Evolutionary conservation across 2,329 filamentous ascomycete genomes (phyloP).

Genomic region (Monosporascus cannonballus): DNA sequence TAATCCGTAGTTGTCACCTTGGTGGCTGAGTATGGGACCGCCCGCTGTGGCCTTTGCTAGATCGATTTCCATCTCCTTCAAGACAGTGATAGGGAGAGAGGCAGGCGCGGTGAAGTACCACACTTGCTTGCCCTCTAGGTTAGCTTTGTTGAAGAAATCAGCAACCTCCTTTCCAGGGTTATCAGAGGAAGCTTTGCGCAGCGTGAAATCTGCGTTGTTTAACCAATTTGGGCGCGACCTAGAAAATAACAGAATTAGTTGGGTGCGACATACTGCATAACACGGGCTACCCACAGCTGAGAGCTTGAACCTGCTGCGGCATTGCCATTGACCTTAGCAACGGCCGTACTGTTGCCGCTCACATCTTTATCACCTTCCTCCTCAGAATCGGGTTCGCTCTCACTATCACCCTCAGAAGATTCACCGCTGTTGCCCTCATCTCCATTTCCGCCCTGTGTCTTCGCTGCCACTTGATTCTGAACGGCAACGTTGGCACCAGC

Average conservation of each 20-base stretch:
- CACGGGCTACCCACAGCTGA: conserved; percentile 16
- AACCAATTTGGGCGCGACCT: conserved; percentile 32
- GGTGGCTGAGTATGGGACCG: conserved; percentile 53
- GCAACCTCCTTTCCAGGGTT: conserved; percentile 41
- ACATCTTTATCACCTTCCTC: neutral
- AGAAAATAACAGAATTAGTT: neutral
- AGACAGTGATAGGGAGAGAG: conserved; percentile 59
- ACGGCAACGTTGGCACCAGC: neutral
- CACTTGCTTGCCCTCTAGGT: conserved; percentile 64
- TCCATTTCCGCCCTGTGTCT: conserved; percentile 2
- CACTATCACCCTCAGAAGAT: conserved; percentile 6
- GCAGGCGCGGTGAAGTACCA: conserved; percentile 76
- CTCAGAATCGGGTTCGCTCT: conserved; percentile 1
- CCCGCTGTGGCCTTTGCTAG: conserved; percentile 47
- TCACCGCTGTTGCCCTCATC: conserved; percentile 4
- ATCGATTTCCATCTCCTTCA: conserved; percentile 59
- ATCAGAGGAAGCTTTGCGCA: conserved; percentile 41
- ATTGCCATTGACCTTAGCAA: conserved; percentile 14
- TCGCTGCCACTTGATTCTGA: neutral
- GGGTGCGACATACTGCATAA: neutral
- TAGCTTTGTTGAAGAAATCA: conserved; percentile 51
- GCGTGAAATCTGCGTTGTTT: conserved; percentile 45
- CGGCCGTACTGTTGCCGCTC: conserved; percentile 5
- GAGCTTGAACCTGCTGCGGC: conserved; percentile 8
- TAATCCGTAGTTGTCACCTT: conserved; percentile 58